These are phyloP conservation scores for Jamesozyma gamospora DNA, from an alignment of 805 yeast genomes.

Conservation along the genomic window DNA sequence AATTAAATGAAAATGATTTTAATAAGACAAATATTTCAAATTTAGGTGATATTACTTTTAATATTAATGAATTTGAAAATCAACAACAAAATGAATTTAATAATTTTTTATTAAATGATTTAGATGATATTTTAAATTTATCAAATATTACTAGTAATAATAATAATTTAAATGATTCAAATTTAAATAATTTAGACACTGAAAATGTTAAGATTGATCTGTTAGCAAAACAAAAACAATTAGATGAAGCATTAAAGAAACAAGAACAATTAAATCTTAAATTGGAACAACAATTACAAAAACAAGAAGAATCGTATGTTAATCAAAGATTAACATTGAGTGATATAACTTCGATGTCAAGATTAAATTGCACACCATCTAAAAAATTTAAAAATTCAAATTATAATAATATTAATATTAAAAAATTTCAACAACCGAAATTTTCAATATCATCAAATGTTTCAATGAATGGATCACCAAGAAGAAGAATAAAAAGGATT, in stretches of 20 bases:
- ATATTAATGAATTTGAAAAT: too few species aligned
- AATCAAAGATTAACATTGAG: slow-evolving; percentile 7
- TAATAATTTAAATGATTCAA: background rate
- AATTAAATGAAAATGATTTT: background rate
- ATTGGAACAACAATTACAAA: slow-evolving; percentile 17
- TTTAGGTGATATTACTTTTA: background rate
- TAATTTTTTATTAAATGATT: slow-evolving; percentile 1
- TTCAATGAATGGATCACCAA: slow-evolving; percentile 9
- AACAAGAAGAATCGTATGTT: slow-evolving; percentile 11
- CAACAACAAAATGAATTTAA: background rate
- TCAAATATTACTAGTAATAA: background rate
- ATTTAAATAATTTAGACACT: too few species aligned
- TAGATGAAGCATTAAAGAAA: slow-evolving; percentile 23
- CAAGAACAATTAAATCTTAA: slow-evolving; percentile 24
- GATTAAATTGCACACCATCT: slow-evolving; percentile 9
- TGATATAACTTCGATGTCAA: slow-evolving; percentile 8
- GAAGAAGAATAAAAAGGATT: slow-evolving; percentile 6
- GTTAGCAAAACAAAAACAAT: slow-evolving; percentile 23
- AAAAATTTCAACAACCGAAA: slow-evolving; percentile 1
- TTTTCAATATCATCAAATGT: slow-evolving; percentile 2
- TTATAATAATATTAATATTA: slow-evolving; percentile 1
- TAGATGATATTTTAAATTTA: background rate
- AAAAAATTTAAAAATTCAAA: slow-evolving; percentile 6
- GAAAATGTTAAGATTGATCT: too few species aligned
- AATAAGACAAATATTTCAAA: background rate